Evolutionary conservation across 441 rosid species (phyloP), one percentile per base, ranked within the genome.

Genomic region (Pelargonium cotyledonis): DNA sequence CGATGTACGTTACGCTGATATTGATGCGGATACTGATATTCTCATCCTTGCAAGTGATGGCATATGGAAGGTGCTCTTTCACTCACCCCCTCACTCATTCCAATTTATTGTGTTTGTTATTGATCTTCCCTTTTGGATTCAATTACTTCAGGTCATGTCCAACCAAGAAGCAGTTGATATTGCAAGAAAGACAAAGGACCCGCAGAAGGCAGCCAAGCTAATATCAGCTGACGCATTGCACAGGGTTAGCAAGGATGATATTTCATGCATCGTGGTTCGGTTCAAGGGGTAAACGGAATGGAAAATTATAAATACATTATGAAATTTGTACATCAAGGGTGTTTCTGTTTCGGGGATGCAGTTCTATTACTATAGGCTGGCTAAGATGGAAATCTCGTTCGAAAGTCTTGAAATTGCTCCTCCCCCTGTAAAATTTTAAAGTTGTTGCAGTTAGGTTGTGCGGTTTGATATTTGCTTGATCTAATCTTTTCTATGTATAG

Each of bases 211-310:
- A 10, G 82, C 88, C 15, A 85, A 85, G 77, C 71, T 65, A 64
- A 79, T 85, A 0, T 61, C 65, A 8, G 71, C 76, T 0, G 84
- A 81, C 75, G 84, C 88, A 5, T 47, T 85, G 72, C 70, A 80
- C 15, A 75, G 79, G 66, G 85, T 79, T 15, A 83, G 88, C 58
- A 85, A 85, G 74, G 88, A 85, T 65, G 88, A 85, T 73, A 85
- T 85, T 66, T 85, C 88, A 51, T 85, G 88, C 77, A 57, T 85
- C 29, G 88, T 85, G 14, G 85, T 85, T 63, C 79, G 88, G 41
- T 79, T 84, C 73, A 73, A 69, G 75, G 73, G 75, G 26, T 81
- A 63, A 73, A 78, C 11, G 10, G 2, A 4, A 31, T 29, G 16
- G 15, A 64, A 5, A 55, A 18, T 21, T 55, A 18, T 16, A 18